Base-by-base conservation (phyloP, 2,329 filamentous ascomycete species). In the Sporothrix phasma region DNA sequence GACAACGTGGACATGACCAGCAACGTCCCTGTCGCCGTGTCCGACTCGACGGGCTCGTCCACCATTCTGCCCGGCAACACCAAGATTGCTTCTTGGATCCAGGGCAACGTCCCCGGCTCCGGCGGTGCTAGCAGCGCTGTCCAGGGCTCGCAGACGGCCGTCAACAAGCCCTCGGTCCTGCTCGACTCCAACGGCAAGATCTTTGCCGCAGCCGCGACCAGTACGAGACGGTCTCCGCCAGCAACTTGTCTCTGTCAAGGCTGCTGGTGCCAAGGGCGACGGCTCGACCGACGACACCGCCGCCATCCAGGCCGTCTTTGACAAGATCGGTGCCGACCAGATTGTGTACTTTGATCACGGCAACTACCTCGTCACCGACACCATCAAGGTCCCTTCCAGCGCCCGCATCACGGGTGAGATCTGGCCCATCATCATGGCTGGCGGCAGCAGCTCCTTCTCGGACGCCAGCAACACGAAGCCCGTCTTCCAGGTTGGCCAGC, bases 351-450 rank as follows among this genome's bases (percentile, higher is more conserved):
- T 93, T 69, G 88, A 90, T 71, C 86, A 88, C 70, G 89, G 89
- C 63, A 82, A 86, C 59, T 91, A 92, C 73, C 74, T 89, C 63
- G 78, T 92, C 69, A 86, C 83, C 49, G 80, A 84, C 69, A 92
- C 89, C 0, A 77, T 92, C 73, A 82, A 83, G 69, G 81, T 92
- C 8, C 89, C 89, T 64, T 88, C 88, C 79, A 84, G 91, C 71
- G 86, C 93, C 78, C 89, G 87, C 77, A 92, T 97, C 72, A 90
- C 89, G 7, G 93, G 93, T 70, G 92, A 97, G 76, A 86, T 95
- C 73, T 96, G 90, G 90, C 88, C 93, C 2, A 78, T 96, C 67
- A 88, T 97, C 74, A 88, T 97, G 81, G 92, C 90, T 29, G 84
- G 86, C 60, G 92, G 92, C 62, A 72, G 77, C 71, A 80, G 76